Conservation (phyloP, 257 asterid species). For the Knoxia roxburghii region DNA sequence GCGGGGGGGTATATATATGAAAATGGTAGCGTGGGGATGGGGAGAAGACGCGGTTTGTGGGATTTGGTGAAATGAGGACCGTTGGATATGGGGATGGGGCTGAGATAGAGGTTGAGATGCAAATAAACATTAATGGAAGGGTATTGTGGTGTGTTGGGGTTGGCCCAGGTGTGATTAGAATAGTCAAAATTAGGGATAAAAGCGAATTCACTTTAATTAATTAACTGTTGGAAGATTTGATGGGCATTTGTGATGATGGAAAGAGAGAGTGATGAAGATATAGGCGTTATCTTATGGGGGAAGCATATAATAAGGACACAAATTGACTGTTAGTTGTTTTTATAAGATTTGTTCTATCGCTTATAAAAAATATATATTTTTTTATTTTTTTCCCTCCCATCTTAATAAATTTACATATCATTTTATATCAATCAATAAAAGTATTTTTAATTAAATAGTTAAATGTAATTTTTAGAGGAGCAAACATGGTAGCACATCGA, state of each 20-base stretch:
- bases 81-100: slow-evolving; percentile 23
- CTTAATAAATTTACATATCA: too few species aligned
- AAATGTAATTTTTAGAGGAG: too few species aligned
- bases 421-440: too few species aligned
- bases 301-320: neutral
- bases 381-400: too few species aligned
- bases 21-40: neutral
- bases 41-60: slow-evolving; percentile 38
- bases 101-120: slow-evolving; percentile 7
- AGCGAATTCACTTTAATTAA: neutral
- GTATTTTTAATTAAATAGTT: too few species aligned
- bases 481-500: too few species aligned
- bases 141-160: slow-evolving; percentile 6
- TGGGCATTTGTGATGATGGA: neutral
- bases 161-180: slow-evolving; percentile 5
- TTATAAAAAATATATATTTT: too few species aligned
- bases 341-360: too few species aligned
- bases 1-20: slow-evolving; percentile 11
- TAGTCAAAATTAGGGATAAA: slow-evolving; percentile 14
- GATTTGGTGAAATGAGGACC: slow-evolving; percentile 34
- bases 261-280: neutral
- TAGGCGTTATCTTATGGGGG: neutral
- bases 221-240: neutral
- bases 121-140: too few species aligned
- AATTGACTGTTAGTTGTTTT: slow-evolving; percentile 10